These are phyloP conservation scores for Ochetophila trinervis DNA, from an alignment of 306 rosid species.

Conservation along the genomic window DNA sequence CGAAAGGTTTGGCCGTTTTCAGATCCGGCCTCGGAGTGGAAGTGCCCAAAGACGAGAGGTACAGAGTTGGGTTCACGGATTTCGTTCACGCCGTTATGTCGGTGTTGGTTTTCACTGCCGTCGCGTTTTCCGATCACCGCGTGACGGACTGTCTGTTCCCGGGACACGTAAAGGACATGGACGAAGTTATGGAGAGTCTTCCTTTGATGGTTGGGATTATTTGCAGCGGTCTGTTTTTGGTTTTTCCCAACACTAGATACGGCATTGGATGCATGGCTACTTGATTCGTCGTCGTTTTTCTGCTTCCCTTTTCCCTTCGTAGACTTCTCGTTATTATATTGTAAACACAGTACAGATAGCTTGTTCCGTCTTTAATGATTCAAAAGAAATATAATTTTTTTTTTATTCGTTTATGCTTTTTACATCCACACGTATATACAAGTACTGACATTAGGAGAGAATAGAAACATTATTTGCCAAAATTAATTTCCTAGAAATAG, in stretches of 20 bases:
- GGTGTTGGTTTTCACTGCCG: conserved; percentile 55
- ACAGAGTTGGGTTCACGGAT: conserved; percentile 37
- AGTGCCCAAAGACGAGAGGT: conserved; percentile 37
- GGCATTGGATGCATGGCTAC: conserved; percentile 63
- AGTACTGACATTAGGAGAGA: too few species aligned
- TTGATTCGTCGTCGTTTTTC: conserved; percentile 16
- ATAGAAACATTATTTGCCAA: too few species aligned
- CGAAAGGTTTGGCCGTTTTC: conserved; percentile 50
- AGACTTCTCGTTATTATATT: too few species aligned
- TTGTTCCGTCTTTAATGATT: too few species aligned
- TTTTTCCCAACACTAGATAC: conserved; percentile 53
- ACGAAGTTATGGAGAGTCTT: conserved; percentile 62
- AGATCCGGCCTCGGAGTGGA: conserved; percentile 36
- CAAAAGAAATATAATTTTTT: too few species aligned
- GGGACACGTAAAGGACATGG: conserved; percentile 49
- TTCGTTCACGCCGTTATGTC: conserved; percentile 72
- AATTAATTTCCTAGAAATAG: too few species aligned
- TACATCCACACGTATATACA: too few species aligned
- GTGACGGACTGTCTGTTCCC: conserved; percentile 57
- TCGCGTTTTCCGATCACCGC: conserved; percentile 59
- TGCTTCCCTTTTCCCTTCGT: not conserved
- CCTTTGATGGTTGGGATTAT: conserved; percentile 57
- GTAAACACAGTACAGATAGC: too few species aligned
- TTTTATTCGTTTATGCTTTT: too few species aligned
- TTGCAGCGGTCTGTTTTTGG: conserved; percentile 57